Evolutionary conservation across 2,329 filamentous ascomycete species (phyloP), one percentile per base, ranked within the genome.

Genomic region (Chrysoporthe austroafricana): DNA sequence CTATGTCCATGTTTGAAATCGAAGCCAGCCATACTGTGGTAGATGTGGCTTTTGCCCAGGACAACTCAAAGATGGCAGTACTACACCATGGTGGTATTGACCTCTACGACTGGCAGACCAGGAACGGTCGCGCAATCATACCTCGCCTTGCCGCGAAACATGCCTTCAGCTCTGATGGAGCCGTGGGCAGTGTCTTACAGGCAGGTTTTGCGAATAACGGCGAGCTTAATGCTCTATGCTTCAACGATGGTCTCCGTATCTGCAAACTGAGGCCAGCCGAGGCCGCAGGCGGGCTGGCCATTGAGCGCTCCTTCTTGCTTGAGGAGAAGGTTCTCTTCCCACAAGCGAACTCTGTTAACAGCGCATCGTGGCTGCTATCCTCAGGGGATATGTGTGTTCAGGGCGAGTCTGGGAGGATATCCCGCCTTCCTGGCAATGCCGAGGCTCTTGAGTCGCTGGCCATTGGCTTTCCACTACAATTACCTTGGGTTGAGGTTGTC

Each of bases 1-100:
- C 96, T 0, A 97, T 98, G 94, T 89, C 93, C 18, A 84, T 95
- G 70, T 91, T 91, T 72, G 92, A 96, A 67, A 74, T 97, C 21
- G 74, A 81, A 14, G 79, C 91, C 39, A 81, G 86, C 16, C 84
- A 84, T 0, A 89, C 90, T 64, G 85, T 88, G 2, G 80, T 92
- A 21, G 94, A 97, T 79, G 88, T 96, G 63, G 88, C 90, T 0
- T 89, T 97, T 72, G 91, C 88, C 62, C 83, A 82, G 16, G 84
- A 85, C 60, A 89, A 90, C 61, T 84, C 84, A 1, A 82, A 83
- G 8, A 84, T 98, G 75, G 93, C 89, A 3, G 86, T 96, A 9
- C 81, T 97, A 26, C 91, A 94, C 72, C 83, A 86, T 39, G 76
- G 80, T 18, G 87, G 86, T 1, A 80, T 97, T 34, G 86, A 90